phyloP scores from a whole-genome alignment of 2,329 filamentous ascomycete species.

The Talaromyces pinophilus region DNA sequence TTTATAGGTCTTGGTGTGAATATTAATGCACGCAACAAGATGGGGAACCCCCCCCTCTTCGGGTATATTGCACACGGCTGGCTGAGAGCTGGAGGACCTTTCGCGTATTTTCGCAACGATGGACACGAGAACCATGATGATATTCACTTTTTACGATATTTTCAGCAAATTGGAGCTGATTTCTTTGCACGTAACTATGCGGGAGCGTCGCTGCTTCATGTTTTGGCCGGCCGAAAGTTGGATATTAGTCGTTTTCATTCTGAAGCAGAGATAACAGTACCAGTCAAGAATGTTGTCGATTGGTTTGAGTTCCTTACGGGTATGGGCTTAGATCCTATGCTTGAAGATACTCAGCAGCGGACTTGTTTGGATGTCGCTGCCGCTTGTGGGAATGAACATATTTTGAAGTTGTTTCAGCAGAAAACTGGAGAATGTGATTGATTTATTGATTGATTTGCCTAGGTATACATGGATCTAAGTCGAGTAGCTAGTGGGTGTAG shows the following conservation, averaged over 20 bases:
- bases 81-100: constrained; percentile 7
- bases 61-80: constrained; percentile 10
- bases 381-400: constrained; percentile 24
- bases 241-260: neutral
- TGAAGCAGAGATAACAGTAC: neutral
- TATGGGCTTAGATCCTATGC: constrained; percentile 26
- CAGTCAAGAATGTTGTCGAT: neutral
- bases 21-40: constrained; percentile 18
- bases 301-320: constrained; percentile 23
- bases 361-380: constrained; percentile 26
- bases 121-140: neutral
- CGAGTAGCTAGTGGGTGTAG: neutral
- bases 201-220: constrained; percentile 14
- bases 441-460: neutral
- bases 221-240: neutral
- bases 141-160: constrained; percentile 9
- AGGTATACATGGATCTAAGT: neutral
- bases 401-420: constrained; percentile 24
- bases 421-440: constrained; percentile 24
- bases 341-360: constrained; percentile 25
- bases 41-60: constrained; percentile 7
- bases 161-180: constrained; percentile 4
- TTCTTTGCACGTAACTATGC: constrained; percentile 7
- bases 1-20: constrained; percentile 10
- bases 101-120: neutral